Evolutionary conservation across 495 filamentous ascomycete genomes (phyloP).

Genomic region (Annulohypoxylon bovei): DNA sequence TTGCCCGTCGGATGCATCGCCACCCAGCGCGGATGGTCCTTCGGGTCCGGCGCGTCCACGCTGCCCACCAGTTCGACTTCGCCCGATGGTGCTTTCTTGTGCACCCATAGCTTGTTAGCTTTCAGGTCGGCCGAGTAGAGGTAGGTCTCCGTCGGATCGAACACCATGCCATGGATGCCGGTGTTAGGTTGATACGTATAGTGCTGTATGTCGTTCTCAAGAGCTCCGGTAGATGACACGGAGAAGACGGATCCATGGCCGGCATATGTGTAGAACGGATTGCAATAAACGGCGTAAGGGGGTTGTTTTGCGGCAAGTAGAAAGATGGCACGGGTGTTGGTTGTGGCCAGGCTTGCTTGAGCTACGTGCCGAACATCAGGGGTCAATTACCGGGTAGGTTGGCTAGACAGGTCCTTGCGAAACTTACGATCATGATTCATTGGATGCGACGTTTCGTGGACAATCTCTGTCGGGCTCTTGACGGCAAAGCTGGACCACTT

Average conservation of each 20-base stretch:
- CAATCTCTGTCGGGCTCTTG: slow-evolving; percentile 78
- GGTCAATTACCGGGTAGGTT: slow-evolving; percentile 22
- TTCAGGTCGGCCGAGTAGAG: slow-evolving; percentile 86
- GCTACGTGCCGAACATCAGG: slow-evolving; percentile 56
- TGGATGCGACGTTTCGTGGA: slow-evolving; percentile 76
- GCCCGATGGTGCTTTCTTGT: slow-evolving; percentile 73
- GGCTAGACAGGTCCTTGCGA: slow-evolving; percentile 11
- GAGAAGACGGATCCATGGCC: slow-evolving; percentile 83
- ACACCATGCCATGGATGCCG: slow-evolving; percentile 89
- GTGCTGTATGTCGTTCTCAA: slow-evolving; percentile 78
- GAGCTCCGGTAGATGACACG: slow-evolving; percentile 66
- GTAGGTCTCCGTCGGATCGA: slow-evolving; percentile 83
- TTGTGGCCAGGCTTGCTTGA: slow-evolving; percentile 70
- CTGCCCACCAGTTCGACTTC: slow-evolving; percentile 72
- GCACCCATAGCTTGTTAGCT: slow-evolving; percentile 87
- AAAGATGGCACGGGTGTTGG: slow-evolving; percentile 88
- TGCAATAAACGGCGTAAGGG: slow-evolving; percentile 83
- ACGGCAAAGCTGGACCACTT: slow-evolving; percentile 85
- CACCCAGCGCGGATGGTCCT: slow-evolving; percentile 86
- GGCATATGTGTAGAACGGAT: slow-evolving; percentile 87
- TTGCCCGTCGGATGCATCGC: slow-evolving; percentile 78
- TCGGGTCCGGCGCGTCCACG: slow-evolving; percentile 72
- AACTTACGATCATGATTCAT: slow-evolving; percentile 65
- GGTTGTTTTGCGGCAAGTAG: slow-evolving; percentile 78
- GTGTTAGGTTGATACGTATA: slow-evolving; percentile 77